Base-by-base conservation (phyloP, 2,329 filamentous ascomycete genomes). In the Boeremia lycopersici region DNA sequence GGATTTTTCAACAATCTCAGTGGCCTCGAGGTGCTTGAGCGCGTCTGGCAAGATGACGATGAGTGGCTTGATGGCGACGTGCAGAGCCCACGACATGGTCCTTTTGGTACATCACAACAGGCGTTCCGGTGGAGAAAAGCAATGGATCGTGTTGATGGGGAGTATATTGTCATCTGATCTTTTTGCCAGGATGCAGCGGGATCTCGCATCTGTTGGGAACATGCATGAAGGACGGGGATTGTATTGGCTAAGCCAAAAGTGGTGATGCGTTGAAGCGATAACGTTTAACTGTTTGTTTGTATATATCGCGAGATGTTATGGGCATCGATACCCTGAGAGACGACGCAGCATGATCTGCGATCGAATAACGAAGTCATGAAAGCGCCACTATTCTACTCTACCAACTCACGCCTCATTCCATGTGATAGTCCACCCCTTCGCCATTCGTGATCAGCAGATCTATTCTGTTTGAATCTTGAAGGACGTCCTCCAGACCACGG, bases 1-100 rank as follows among this genome's bases (percentile, higher is more conserved):
- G 93, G 93, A 1, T 97, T 97, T 77, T 90, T 92, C 81, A 97
- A 96, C 77, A 97, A 96, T 72, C 82, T 96, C 35, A 89, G 89
- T 6, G 91, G 90, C 7, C 81, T 97, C 25, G 90, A 95, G 67
- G 86, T 96, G 4, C 77, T 97, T 36, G 93, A 97, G 79, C 86
- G 87, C 66, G 83, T 96, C 13, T 97, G 93, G 93, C 80, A 81
- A 11, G 83, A 82, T 44, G 82, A 86, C 44, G 74, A 75, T 50
- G 68, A 69, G 44, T 65, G 63, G 63, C 51, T 59, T 26, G 68
- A 67, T 12, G 54, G 72, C 35, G 60, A 65, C 29, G 59, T 60
- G 45, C 61, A 59, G 60, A 42, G 56, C 49, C 48, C 17, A 23
- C 47, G 54, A 40, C 60, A 60, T 29, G 65, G 64, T 39, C 57